Evolutionary conservation across 139 green algal genomes (phyloP).

Genomic region (Haematococcus sp.): DNA sequence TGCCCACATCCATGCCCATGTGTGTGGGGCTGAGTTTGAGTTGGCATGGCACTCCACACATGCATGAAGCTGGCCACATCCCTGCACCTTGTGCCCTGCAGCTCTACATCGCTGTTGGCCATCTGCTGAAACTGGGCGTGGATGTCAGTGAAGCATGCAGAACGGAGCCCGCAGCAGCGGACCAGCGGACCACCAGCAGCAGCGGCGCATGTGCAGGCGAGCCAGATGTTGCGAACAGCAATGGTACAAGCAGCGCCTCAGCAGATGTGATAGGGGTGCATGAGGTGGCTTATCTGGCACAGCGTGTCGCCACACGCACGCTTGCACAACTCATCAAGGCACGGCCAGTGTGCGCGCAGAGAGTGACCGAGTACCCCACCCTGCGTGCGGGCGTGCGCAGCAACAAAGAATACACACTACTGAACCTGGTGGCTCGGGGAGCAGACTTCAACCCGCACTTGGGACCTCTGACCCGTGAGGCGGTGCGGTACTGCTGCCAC

Average conservation of each 20-base stretch:
- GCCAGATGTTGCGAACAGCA: no score
- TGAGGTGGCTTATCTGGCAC: conserved; percentile 1
- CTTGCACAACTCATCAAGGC: neutral
- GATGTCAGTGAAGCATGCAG: neutral
- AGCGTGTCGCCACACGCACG: conserved; percentile 3
- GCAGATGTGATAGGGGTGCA: neutral
- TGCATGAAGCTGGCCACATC: no score
- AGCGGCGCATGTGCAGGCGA: no score
- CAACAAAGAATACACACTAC: conserved; percentile 8
- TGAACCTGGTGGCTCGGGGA: neutral
- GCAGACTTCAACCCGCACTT: neutral
- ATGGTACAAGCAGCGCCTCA: no score
- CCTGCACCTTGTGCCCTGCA: neutral
- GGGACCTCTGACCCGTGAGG: neutral
- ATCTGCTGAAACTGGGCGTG: neutral
- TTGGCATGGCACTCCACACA: no score
- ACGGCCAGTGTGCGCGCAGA: neutral
- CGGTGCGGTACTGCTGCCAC: neutral
- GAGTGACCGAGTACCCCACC: neutral
- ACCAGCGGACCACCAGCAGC: neutral
- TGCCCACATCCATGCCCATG: no score
- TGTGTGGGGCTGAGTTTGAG: no score
- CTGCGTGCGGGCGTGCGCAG: neutral
- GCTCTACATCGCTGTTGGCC: conserved; percentile 1
- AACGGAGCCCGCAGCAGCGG: neutral